Evolutionary conservation across 176 grass and related monocot species (phyloP).

Genomic region (Stipa capillata): DNA sequence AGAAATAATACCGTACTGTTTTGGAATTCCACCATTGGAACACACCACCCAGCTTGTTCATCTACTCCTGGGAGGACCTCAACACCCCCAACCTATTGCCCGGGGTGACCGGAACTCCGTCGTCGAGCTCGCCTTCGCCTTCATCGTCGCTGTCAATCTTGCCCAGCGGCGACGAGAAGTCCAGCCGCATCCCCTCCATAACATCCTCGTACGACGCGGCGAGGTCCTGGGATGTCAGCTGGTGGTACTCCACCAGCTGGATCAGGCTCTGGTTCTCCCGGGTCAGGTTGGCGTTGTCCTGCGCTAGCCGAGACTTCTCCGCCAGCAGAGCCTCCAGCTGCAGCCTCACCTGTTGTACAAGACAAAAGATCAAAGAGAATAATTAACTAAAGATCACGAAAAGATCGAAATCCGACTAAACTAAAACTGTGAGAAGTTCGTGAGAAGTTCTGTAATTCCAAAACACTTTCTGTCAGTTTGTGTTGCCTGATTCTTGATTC

Average conservation of each 20-base stretch:
- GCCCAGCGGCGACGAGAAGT: slow-evolving; percentile 57
- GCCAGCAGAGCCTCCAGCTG: slow-evolving; percentile 80
- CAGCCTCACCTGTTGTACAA: slow-evolving; percentile 80
- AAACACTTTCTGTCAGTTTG: no score
- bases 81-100: slow-evolving; percentile 2
- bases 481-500: no score
- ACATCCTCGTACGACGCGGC: slow-evolving; percentile 60
- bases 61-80: neutral
- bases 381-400: no score
- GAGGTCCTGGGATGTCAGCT: slow-evolving; percentile 74
- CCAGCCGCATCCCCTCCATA: slow-evolving; percentile 53
- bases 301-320: slow-evolving; percentile 81
- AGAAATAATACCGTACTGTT: neutral
- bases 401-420: neutral
- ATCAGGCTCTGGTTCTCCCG: slow-evolving; percentile 84
- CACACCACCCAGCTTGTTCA: no score
- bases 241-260: slow-evolving; percentile 93
- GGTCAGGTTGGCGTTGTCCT: slow-evolving; percentile 68
- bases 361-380: no score
- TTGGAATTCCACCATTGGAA: slow-evolving; percentile 29
- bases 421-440: neutral
- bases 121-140: slow-evolving; percentile 4
- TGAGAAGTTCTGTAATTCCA: neutral
- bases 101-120: slow-evolving; percentile 15
- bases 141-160: slow-evolving; percentile 29